Percentiles rank a stretch among this genome's conserved stretches.
phyloP scores from a whole-genome alignment of 2,329 filamentous ascomycete species.

The Talaromyces atroroseus region DNA sequence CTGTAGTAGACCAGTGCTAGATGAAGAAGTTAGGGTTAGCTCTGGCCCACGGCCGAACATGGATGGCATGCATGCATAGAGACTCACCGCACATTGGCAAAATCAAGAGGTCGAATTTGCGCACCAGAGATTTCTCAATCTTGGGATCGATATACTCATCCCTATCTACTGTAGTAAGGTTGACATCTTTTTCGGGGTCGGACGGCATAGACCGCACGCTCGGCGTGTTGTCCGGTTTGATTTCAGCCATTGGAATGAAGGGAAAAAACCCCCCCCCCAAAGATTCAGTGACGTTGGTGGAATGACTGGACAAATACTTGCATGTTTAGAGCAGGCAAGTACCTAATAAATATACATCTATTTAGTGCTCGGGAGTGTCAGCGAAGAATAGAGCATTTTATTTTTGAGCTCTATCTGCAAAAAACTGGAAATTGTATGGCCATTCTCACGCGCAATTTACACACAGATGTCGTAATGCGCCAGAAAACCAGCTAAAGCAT shows the following conservation, averaged over 20 bases:
- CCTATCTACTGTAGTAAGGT: not conserved
- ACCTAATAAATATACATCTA: not conserved
- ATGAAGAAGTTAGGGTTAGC: not conserved
- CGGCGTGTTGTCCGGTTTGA: slow-evolving; percentile 2
- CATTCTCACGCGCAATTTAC: not conserved
- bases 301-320: not conserved
- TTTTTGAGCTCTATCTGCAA: not conserved
- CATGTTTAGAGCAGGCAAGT: not conserved
- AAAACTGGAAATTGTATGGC: not conserved
- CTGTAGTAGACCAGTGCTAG: slow-evolving; percentile 9
- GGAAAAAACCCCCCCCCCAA: not conserved
- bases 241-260: not conserved
- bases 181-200: slow-evolving; percentile 2
- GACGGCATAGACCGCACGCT: slow-evolving; percentile 4
- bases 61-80: not conserved
- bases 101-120: slow-evolving; percentile 9
- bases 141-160: slow-evolving; percentile 11
- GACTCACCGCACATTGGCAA: slow-evolving; percentile 10
- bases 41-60: not conserved
- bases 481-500: not conserved
- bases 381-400: not conserved
- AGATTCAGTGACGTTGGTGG: not conserved
- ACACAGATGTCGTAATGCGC: slow-evolving; percentile 8
- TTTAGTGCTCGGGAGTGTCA: not conserved
- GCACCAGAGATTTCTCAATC: slow-evolving; percentile 7